Percentiles rank a stretch among this genome's conserved stretches.
Conservation (phyloP, 495 filamentous ascomycete species). For the Aspergillus nidulans region DNA sequence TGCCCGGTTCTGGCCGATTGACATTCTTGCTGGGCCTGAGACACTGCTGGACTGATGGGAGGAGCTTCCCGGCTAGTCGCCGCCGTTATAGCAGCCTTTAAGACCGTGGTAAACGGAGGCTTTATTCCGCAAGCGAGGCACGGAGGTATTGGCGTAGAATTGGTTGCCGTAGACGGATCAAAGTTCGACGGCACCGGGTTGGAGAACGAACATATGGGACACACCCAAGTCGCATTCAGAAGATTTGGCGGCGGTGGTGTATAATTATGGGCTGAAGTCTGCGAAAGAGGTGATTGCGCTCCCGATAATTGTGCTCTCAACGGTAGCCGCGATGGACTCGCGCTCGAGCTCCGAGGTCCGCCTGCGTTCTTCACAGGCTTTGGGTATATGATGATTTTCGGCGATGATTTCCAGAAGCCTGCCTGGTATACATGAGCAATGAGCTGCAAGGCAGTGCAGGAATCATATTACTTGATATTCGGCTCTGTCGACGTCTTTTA, state of each 20-base stretch:
- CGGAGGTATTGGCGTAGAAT: conserved; percentile 71
- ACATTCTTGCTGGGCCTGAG: conserved; percentile 12
- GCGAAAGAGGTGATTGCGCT: conserved; percentile 26
- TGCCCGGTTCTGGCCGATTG: conserved; percentile 7
- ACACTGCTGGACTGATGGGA: conserved; percentile 15
- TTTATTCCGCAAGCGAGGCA: conserved; percentile 94
- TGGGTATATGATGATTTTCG: conserved; percentile 85
- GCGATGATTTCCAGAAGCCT: conserved; percentile 89
- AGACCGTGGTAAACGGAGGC: conserved; percentile 70
- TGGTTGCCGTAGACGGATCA: conserved; percentile 70
- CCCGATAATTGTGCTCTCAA: conserved; percentile 16
- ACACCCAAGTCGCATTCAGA: conserved; percentile 84
- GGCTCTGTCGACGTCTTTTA: conserved; percentile 85
- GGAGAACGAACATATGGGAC: conserved; percentile 95
- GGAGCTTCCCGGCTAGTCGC: conserved; percentile 50
- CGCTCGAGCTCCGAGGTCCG: conserved; percentile 29
- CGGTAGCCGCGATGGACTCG: conserved; percentile 31
- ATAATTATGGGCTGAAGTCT: conserved; percentile 14
- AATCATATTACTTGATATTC: conserved; percentile 73
- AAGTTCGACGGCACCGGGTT: conserved; percentile 93
- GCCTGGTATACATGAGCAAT: conserved; percentile 52
- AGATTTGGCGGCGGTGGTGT: conserved; percentile 26
- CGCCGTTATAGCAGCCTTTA: conserved; percentile 78
- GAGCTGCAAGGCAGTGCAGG: background rate
- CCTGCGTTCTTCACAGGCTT: conserved; percentile 59